Evolutionary conservation across 495 filamentous ascomycete species (phyloP), one percentile per base, ranked within the genome.

Genomic region (Pyronema omphalodes): DNA sequence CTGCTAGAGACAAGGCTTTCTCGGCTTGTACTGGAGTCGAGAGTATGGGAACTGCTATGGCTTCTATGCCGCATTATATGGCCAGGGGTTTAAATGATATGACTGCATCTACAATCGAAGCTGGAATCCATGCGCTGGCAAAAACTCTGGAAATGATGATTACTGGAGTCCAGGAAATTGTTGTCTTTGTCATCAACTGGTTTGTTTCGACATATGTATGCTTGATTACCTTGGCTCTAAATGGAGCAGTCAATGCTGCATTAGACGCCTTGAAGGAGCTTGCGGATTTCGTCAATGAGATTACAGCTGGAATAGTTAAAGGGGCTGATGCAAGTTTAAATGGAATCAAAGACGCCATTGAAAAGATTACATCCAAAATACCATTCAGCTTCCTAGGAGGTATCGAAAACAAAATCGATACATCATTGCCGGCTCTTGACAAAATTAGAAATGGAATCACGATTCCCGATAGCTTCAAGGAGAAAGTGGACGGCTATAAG

Each of bases 61-160:
- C 88, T 18, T 95, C 89, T 15, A 93, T 94, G 86, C 91, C 91
- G 14, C 80, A 94, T 66, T 96, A 93, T 71, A 78, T 95, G 60
- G 77, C 88, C 1, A 70, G 76, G 41, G 91, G 91, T 19, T 82
- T 93, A 66, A 98, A 98, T 67, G 77, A 85, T 37, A 69, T 96
- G 36, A 80, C 86, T 6, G 86, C 86, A 9, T 70, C 71, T 35
- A 79, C 82, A 19, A 76, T 98, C 58, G 84, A 86, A 51, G 77
- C 81, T 35, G 77, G 84, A 3, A 81, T 96, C 45, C 68, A 76
- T 46, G 91, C 75, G 12, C 74, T 95, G 60, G 81, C 82, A 65
- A 71, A 76, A 7, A 78, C 93, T 68, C 71, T 95, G 40, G 69
- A 76, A 39, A 70, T 96, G 62, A 80, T 79, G 51, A 72, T 96